Percentiles rank a stretch among this genome's conserved stretches.
phyloP scores from a whole-genome alignment of 23 red algal genomes.

The Rhodosorus marinus region DNA sequence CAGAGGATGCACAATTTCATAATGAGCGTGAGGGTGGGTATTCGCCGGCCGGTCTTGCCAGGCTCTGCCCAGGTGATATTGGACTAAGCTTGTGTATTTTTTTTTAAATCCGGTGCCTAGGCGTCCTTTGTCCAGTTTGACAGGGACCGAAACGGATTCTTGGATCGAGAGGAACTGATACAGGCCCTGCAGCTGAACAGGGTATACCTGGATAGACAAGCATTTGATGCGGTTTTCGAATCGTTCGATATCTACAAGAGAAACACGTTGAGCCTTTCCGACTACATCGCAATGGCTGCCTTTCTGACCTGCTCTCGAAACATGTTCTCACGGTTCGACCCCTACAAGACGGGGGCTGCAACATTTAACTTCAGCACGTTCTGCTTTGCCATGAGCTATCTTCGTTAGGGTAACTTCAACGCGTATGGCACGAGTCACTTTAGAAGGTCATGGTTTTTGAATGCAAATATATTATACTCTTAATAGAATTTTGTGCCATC shows the following conservation, averaged over 20 bases:
- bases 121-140: not conserved
- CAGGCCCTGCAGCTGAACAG: not conserved
- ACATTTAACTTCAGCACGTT: not conserved
- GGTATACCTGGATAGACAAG: not conserved
- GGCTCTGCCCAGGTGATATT: not conserved
- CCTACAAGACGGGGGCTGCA: not conserved
- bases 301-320: not conserved
- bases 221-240: not conserved
- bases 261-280: not conserved
- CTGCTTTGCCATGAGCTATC: not conserved
- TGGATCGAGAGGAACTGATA: not conserved
- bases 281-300: not conserved
- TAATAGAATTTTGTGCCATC: no score
- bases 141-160: not conserved
- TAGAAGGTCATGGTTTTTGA: no score
- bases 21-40: not conserved
- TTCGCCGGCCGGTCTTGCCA: not conserved
- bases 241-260: not conserved
- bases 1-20: not conserved
- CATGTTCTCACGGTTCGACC: not conserved
- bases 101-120: not conserved
- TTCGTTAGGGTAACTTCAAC: not conserved
- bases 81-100: not conserved
- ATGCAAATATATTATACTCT: no score
- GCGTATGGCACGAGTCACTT: no score